These are phyloP conservation scores for Colletotrichum musicola DNA, from an alignment of 2,329 filamentous ascomycete genomes.

Conservation along the genomic window DNA sequence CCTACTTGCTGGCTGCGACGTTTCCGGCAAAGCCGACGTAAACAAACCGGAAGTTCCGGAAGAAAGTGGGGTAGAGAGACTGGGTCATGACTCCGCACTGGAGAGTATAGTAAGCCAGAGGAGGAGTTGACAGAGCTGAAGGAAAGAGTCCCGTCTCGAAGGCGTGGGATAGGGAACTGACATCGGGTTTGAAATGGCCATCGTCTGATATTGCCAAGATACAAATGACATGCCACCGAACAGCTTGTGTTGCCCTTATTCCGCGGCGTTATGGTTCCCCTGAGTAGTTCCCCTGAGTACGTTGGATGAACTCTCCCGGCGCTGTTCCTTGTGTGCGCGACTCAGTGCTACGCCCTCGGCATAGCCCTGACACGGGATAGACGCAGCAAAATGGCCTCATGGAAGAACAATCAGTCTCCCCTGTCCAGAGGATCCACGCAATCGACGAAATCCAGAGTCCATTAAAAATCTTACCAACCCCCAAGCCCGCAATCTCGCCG, in stretches of 20 bases:
- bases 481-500: constrained; percentile 6
- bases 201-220: not conserved
- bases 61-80: not conserved
- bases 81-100: not conserved
- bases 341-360: not conserved
- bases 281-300: not conserved
- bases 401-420: not conserved
- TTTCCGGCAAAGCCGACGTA: constrained; percentile 25
- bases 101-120: not conserved
- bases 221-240: not conserved
- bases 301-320: not conserved
- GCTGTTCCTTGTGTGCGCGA: not conserved
- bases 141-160: not conserved
- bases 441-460: no score
- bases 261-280: not conserved
- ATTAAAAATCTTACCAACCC: constrained; percentile 11
- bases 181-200: not conserved
- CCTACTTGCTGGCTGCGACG: constrained; percentile 12
- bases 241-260: not conserved
- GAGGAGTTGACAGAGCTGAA: not conserved
- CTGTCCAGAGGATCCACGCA: no score
- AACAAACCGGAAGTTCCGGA: constrained; percentile 27
- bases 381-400: not conserved
- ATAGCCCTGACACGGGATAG: not conserved
- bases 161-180: not conserved